Conservation (phyloP, 2,329 filamentous ascomycete species). For the Scolecobasidium constrictum region DNA sequence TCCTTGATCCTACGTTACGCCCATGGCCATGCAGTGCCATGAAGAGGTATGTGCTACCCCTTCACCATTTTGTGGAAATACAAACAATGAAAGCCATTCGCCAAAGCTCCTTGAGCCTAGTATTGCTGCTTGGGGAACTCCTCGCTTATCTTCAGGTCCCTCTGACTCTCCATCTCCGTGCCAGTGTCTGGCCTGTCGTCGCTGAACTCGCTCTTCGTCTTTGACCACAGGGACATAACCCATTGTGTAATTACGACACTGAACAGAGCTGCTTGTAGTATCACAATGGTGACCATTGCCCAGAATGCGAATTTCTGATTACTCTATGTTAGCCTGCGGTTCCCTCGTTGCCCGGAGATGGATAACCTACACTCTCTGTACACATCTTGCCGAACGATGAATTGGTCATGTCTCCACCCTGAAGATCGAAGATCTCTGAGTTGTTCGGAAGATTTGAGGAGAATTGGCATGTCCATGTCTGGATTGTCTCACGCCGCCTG, state of each 20-base stretch:
- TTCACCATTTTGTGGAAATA: too few species aligned
- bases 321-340: background rate
- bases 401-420: conserved; percentile 4
- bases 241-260: background rate
- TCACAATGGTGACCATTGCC: conserved; percentile 8
- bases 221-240: background rate
- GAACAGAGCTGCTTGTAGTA: background rate
- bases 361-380: conserved; percentile 9
- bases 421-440: background rate
- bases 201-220: background rate
- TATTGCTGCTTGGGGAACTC: background rate
- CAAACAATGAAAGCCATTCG: too few species aligned
- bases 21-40: too few species aligned
- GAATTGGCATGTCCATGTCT: conserved; percentile 26
- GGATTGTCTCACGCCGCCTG: conserved; percentile 20
- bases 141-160: background rate
- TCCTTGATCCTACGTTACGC: too few species aligned
- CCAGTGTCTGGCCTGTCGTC: background rate
- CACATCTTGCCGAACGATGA: conserved; percentile 8
- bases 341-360: background rate
- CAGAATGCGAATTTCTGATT: conserved; percentile 7
- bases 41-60: too few species aligned
- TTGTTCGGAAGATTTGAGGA: background rate
- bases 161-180: background rate
- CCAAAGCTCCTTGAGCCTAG: too few species aligned